phyloP scores from a whole-genome alignment of 2,329 filamentous ascomycete genomes.

The Exophiala sideris region DNA sequence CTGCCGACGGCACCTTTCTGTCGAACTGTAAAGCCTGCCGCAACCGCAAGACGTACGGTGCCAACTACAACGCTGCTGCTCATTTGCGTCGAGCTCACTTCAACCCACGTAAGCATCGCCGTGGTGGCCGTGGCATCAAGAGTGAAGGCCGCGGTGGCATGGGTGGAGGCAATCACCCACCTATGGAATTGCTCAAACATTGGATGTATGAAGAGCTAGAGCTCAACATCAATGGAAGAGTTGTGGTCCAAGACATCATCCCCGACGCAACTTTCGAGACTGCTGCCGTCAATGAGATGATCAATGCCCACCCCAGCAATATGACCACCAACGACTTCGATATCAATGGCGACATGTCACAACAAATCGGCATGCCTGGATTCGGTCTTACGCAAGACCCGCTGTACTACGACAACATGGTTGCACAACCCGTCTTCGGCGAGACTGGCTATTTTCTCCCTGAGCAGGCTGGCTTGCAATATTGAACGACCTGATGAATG shows the following conservation, averaged over 20 bases:
- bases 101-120: conserved; percentile 59
- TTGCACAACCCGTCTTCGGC: background rate
- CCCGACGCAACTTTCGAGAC: conserved; percentile 18
- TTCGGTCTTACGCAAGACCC: conserved; percentile 6
- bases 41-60: conserved; percentile 74
- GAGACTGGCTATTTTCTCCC: background rate
- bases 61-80: conserved; percentile 92
- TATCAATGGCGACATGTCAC: conserved; percentile 4
- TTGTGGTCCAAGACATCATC: conserved; percentile 23
- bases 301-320: background rate
- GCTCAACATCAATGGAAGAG: conserved; percentile 28
- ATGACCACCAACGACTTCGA: conserved; percentile 3
- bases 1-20: conserved; percentile 62
- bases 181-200: conserved; percentile 58
- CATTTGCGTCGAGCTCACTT: conserved; percentile 88
- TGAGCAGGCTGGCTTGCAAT: background rate
- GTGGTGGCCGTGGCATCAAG: conserved; percentile 56
- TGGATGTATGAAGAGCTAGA: conserved; percentile 61
- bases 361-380: background rate
- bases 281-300: conserved; percentile 15
- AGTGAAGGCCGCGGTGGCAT: conserved; percentile 60
- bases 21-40: conserved; percentile 80
- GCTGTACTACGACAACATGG: conserved; percentile 8
- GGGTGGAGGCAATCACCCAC: conserved; percentile 59
- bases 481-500: background rate